Evolutionary conservation across 2,329 filamentous ascomycete genomes (phyloP), one percentile per base, ranked within the genome.

Genomic region (Colletotrichum sp.): DNA sequence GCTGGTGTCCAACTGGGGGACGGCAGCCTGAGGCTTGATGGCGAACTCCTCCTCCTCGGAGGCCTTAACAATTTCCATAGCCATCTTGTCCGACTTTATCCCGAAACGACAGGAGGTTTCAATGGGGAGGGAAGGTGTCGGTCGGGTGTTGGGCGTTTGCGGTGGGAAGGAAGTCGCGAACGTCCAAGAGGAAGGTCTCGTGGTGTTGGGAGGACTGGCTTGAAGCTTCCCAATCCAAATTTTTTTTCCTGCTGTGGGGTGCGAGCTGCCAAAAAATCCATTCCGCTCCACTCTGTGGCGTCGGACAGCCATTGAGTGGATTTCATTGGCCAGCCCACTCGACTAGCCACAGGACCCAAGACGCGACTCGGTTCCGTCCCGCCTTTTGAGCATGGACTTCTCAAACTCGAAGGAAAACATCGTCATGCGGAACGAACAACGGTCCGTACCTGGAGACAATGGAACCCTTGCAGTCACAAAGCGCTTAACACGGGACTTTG

Each of bases 21-120:
- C 92, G 79, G 91, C 89, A 82, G 94, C 93, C 89, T 97, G 93
- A 72, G 97, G 97, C 92, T 98, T 98, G 89, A 99, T 98, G 85
- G 91, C 91, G 85, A 95, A 95, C 82, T 96, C 94, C 82, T 91
- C 91, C 84, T 94, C 93, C 83, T 88, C 87, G 80, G 76, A 68
- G 58, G 70, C 81, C 87, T 85, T 77, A 79, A 84, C 82, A 79
- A 87, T 83, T 77, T 88, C 90, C 87, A 91, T 89, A 75, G 86
- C 86, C 85, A 87, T 87, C 75, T 61, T 79, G 72, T 48, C 66
- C 71, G 60, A 66, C 64, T 56, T 18, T 68, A 22, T 64, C 60
- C 66, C 58, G 65, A 30, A 76, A 68, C 66, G 64, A 36, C 66
- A 36, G 73, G 27, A 66, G 71, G 56, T 56, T 58, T 71, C 36